Conservation (phyloP, 148 eudicot genomes). For the Rhododendron mucronatum region DNA sequence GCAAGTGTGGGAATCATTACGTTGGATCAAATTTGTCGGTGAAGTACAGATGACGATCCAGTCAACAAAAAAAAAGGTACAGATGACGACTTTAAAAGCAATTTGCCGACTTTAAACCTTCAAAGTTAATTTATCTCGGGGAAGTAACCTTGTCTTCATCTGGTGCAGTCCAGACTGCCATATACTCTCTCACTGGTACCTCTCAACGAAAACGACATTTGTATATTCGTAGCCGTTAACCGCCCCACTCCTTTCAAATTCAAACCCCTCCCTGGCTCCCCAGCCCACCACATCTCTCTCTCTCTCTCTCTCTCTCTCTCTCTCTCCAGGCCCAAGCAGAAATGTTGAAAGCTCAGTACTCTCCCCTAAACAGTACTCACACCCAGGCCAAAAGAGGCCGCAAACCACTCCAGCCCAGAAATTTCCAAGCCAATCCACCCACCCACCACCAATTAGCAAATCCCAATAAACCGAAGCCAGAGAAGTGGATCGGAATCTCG, state of each 20-base stretch:
- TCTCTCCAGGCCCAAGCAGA: background rate
- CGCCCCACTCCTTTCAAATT: constrained; percentile 44
- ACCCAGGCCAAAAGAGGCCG: constrained; percentile 26
- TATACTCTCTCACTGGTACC: background rate
- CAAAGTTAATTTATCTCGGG: background rate
- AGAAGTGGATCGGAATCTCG: constrained; percentile 4
- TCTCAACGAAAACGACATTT: background rate
- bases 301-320: background rate
- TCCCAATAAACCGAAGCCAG: background rate
- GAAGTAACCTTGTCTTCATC: background rate
- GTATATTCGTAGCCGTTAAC: constrained; percentile 29
- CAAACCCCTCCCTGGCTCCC: constrained; percentile 7
- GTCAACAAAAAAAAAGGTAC: too few relatives aligned
- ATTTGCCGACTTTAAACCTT: background rate
- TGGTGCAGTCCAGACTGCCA: background rate
- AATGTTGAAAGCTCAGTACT: constrained; percentile 27
- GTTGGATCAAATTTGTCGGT: too few relatives aligned
- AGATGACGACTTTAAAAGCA: background rate
- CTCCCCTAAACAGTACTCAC: constrained; percentile 6
- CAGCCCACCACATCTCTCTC: background rate
- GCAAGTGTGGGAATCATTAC: too few relatives aligned
- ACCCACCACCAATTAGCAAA: constrained; percentile 3
- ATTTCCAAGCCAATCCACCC: constrained; percentile 5
- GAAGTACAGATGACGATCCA: too few relatives aligned
- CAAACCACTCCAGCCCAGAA: constrained; percentile 45